Conservation (phyloP, 257 asterid genomes). For the Penstemon eatonii region DNA sequence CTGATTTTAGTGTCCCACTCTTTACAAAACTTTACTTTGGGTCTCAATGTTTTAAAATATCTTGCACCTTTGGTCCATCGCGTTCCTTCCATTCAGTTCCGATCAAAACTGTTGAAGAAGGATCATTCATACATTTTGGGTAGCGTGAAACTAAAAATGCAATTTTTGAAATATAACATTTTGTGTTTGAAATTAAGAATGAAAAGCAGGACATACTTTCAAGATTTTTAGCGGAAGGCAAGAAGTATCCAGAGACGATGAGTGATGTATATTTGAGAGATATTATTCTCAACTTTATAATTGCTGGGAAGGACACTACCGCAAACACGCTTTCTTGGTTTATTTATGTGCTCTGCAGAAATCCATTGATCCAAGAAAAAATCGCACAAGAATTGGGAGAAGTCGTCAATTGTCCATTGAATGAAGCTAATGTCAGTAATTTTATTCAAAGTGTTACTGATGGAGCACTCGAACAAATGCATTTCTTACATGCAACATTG, state of each 20-base stretch:
- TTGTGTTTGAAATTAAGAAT: constrained; percentile 39
- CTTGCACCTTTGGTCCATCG: too few relatives aligned
- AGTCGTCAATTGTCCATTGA: constrained; percentile 17
- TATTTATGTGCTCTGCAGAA: constrained; percentile 59
- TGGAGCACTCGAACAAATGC: constrained; percentile 66
- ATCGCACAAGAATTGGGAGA: constrained; percentile 42
- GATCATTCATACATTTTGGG: too few relatives aligned
- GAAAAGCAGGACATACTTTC: constrained; percentile 74
- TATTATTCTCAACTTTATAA: constrained; percentile 61
- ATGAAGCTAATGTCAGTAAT: constrained; percentile 29
- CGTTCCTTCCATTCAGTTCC: too few relatives aligned
- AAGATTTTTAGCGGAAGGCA: constrained; percentile 61
- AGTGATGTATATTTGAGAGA: constrained; percentile 60
- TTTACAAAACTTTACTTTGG: too few relatives aligned
- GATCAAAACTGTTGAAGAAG: too few relatives aligned
- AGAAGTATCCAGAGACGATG: constrained; percentile 61
- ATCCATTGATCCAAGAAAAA: constrained; percentile 56
- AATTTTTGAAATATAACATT: too few relatives aligned
- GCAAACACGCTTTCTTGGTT: constrained; percentile 84
- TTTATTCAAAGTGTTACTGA: constrained; percentile 50
- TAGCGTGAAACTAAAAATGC: too few relatives aligned
- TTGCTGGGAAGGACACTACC: constrained; percentile 76
- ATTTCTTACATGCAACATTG: constrained; percentile 68
- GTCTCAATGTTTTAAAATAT: too few relatives aligned
- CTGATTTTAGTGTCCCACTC: constrained; percentile 6